A percentile compares a stretch with the other conserved stretches of the same genome.
Conservation (phyloP, 495 filamentous ascomycete genomes). For the Trichoderma gamsii region DNA sequence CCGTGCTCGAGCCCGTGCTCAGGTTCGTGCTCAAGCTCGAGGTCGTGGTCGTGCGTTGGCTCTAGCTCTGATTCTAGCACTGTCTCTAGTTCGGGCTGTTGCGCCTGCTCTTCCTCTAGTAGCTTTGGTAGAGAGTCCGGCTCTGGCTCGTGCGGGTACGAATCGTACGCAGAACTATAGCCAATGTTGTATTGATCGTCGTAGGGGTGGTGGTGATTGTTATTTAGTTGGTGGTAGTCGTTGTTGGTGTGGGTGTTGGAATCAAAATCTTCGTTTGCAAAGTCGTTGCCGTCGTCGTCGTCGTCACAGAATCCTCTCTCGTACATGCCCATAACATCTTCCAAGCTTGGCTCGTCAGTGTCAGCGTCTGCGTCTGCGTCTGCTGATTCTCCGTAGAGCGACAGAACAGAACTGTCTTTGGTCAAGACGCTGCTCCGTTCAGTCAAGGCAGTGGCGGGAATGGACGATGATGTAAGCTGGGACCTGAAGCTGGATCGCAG, state of each 20-base stretch:
- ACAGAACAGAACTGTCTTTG: slow-evolving; percentile 70
- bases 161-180: neutral
- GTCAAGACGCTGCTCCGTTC: slow-evolving; percentile 78
- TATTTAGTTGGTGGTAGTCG: neutral
- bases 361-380: slow-evolving; percentile 50
- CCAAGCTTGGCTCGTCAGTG: slow-evolving; percentile 67
- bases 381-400: slow-evolving; percentile 46
- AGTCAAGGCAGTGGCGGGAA: slow-evolving; percentile 60
- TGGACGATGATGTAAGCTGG: slow-evolving; percentile 58
- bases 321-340: slow-evolving; percentile 93
- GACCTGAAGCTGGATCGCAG: slow-evolving; percentile 69
- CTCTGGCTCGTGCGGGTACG: neutral
- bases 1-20: slow-evolving; percentile 12
- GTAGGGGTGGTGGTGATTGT: slow-evolving; percentile 3
- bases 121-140: neutral
- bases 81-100: no score
- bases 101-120: neutral
- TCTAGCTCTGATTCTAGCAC: neutral
- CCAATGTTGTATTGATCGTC: neutral
- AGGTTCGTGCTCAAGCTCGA: neutral
- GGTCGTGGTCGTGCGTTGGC: neutral
- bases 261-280: slow-evolving; percentile 33
- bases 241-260: slow-evolving; percentile 5
- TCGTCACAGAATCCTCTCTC: slow-evolving; percentile 72
- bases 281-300: slow-evolving; percentile 34